Evolutionary conservation across 2,329 filamentous ascomycete species (phyloP).

Genomic region (Xylariomycetidae sp.): DNA sequence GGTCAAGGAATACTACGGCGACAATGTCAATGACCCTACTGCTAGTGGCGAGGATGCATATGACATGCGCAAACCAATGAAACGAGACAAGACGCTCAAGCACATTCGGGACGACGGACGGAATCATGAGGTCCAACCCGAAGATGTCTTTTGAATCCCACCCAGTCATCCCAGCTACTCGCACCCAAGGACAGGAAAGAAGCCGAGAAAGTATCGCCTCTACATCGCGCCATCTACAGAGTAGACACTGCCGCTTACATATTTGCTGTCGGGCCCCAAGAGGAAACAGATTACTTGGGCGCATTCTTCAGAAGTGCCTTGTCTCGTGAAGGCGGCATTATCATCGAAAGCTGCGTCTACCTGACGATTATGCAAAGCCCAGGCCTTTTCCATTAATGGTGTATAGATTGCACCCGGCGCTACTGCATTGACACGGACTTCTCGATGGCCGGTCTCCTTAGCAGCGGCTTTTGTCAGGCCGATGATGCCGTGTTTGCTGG

Average conservation of each 20-base stretch:
- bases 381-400: conserved; percentile 42
- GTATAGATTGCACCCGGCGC: conserved; percentile 46
- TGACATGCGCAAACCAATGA: conserved; percentile 93
- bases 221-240: conserved; percentile 39
- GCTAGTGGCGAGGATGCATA: conserved; percentile 77
- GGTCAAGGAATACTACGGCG: conserved; percentile 89
- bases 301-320: conserved; percentile 43
- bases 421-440: conserved; percentile 43
- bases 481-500: conserved; percentile 34
- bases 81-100: conserved; percentile 68
- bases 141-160: conserved; percentile 72
- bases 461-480: conserved; percentile 32
- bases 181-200: too few species aligned
- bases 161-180: not conserved
- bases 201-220: too few species aligned
- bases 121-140: conserved; percentile 69
- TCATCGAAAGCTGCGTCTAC: conserved; percentile 37
- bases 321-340: conserved; percentile 36
- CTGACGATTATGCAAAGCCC: conserved; percentile 30
- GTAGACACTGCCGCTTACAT: conserved; percentile 42
- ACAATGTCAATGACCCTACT: conserved; percentile 65
- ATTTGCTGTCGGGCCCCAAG: conserved; percentile 40
- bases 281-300: conserved; percentile 43
- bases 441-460: conserved; percentile 35
- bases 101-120: conserved; percentile 81